Base-by-base conservation (phyloP, 257 asterid genomes). In the Lycium ferocissimum region DNA sequence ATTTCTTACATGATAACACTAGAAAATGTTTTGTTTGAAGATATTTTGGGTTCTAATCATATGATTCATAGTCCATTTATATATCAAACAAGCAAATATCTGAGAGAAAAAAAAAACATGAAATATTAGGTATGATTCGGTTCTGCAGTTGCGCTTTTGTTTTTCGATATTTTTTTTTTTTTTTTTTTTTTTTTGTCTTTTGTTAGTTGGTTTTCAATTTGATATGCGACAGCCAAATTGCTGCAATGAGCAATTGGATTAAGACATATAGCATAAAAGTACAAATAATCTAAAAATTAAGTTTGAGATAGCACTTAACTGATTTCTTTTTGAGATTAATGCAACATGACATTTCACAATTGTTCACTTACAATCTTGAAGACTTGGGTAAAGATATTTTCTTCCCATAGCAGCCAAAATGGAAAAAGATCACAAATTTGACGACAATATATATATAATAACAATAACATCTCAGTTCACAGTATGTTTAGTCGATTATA, bases 291-390 rank as follows among this genome's bases (percentile, higher is more conserved):
- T 20, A 20, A 72, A 72, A 3, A 8, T 15, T 40, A 72, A 73
- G 3, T 73, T 73, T 2, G 15, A 72, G 3, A 47, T 20, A 73
- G 10, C 3, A 45, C 7, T n/a, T n/a, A 2, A 63, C 14, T 11
- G 3, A 45, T 0, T 45, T 5, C 18, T 37, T 45, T 73, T 47
- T 11, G 5, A 20, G 6, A 73, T 73, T 40, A 40, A 73, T 73
- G 80, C 18, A 47, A 73, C 15, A 73, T 73, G 40, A 20, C 80
- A 47, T 73, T 73, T 73, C 40, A 73, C 20, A 20, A 73, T 73
- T 73, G 4, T 5, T 40, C 45, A 40, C 6, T 40, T 40, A 40
- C 45, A 40, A 40, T 40, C 45, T 40, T 40, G 45, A 40, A 40
- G 45, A 40, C 45, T 2, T 40, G 45, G 45, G 45, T 40, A 3